A percentile compares a stretch with the other conserved stretches of the same genome.
phyloP scores from a whole-genome alignment of 176 grass and related monocot genomes.

The Zoysia pacifica region DNA sequence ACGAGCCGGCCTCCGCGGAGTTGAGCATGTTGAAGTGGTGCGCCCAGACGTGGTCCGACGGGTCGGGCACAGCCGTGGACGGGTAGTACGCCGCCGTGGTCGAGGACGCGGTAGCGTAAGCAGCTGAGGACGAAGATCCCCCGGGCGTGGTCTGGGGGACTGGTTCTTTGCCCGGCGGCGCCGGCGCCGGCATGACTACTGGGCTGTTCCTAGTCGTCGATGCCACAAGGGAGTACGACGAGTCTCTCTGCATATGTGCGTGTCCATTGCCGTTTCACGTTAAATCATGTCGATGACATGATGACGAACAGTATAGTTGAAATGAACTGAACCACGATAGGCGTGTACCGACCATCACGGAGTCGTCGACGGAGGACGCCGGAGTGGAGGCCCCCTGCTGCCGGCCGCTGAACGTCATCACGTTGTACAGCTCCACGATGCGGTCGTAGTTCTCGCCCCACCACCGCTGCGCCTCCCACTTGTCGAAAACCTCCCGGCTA shows the following conservation, averaged over 20 bases:
- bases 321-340: neutral
- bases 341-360: constrained; percentile 31
- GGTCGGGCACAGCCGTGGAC: constrained; percentile 66
- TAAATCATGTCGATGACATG: neutral
- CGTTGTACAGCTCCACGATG: constrained; percentile 98
- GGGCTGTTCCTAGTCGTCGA: constrained; percentile 67
- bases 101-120: constrained; percentile 25
- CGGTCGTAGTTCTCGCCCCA: constrained; percentile 99
- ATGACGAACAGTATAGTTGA: neutral
- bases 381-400: constrained; percentile 78
- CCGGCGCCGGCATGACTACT: constrained; percentile 24
- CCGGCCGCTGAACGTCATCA: constrained; percentile 74
- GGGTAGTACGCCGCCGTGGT: constrained; percentile 55
- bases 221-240: constrained; percentile 55
- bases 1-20: constrained; percentile 38
- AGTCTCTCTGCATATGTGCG: constrained; percentile 64
- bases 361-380: constrained; percentile 79
- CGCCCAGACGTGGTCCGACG: constrained; percentile 76
- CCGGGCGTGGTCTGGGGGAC: constrained; percentile 28
- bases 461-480: constrained; percentile 99
- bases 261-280: neutral
- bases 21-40: constrained; percentile 67
- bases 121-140: constrained; percentile 18
- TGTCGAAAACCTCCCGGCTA: constrained; percentile 95
- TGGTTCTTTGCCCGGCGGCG: constrained; percentile 44